phyloP scores from a whole-genome alignment of 805 yeast species.

The Allodekkera sacchari region DNA sequence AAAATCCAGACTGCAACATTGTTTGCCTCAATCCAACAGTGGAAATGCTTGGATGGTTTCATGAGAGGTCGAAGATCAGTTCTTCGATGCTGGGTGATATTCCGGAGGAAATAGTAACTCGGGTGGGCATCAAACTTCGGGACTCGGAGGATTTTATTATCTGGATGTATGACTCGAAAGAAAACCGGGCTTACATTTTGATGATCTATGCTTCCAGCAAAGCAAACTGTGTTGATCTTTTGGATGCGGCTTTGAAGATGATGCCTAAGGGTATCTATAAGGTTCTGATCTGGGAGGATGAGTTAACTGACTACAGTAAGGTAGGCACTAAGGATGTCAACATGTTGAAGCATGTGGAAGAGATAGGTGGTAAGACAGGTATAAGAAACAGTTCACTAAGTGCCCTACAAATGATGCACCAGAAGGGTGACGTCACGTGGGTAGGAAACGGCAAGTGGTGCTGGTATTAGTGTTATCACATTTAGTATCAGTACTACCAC shows the following conservation, averaged over 20 bases:
- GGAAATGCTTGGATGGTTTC: constrained; percentile 33
- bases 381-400: constrained; percentile 9
- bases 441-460: constrained; percentile 12
- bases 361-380: constrained; percentile 11
- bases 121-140: too few species aligned
- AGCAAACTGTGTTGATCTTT: too few species aligned
- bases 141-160: constrained; percentile 26
- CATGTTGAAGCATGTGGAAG: constrained; percentile 6
- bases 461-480: constrained; percentile 9
- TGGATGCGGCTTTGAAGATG: constrained; percentile 1
- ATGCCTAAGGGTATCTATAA: constrained; percentile 7
- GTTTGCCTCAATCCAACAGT: constrained; percentile 29
- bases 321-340: constrained; percentile 4
- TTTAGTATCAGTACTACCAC: too few species aligned
- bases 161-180: constrained; percentile 33
- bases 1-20: constrained; percentile 4
- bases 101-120: constrained; percentile 3
- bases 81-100: constrained; percentile 4
- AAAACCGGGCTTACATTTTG: constrained; percentile 10
- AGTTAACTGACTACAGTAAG: constrained; percentile 11
- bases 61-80: constrained; percentile 24
- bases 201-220: too few species aligned
- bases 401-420: constrained; percentile 15
- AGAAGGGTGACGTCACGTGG: constrained; percentile 6
- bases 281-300: constrained; percentile 19